Conservation (phyloP, 1,139 yeast species). For the Yamadazyma sp. region DNA sequence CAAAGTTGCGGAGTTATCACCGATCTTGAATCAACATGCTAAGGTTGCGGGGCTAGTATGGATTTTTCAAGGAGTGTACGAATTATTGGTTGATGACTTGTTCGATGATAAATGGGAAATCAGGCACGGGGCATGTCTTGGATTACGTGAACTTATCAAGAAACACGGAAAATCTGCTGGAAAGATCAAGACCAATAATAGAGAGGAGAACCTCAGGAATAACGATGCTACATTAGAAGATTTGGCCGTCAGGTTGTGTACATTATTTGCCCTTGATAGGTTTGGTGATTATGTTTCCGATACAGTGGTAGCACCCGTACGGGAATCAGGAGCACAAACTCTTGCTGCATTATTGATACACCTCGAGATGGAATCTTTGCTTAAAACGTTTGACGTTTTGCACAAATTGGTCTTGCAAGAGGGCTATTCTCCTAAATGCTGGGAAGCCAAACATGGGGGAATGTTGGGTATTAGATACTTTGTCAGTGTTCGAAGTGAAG, state of each 20-base stretch:
- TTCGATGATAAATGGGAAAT: conserved; percentile 91
- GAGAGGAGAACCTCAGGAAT: conserved; percentile 60
- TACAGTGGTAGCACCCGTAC: conserved; percentile 96
- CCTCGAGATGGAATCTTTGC: conserved; percentile 52
- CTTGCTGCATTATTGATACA: conserved; percentile 84
- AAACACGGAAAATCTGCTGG: conserved; percentile 90
- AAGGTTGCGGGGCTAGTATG: conserved; percentile 80
- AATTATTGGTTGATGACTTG: conserved; percentile 72
- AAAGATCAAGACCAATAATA: conserved; percentile 63
- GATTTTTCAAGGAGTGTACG: conserved; percentile 98
- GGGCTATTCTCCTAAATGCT: conserved; percentile 41
- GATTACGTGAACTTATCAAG: conserved; percentile 81
- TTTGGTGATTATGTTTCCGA: conserved; percentile 98
- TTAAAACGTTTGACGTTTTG: conserved; percentile 65
- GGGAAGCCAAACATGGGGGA: conserved; percentile 99
- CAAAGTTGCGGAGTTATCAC: conserved; percentile 65
- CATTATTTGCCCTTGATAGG: conserved; percentile 87
- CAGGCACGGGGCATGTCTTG: conserved; percentile 95
- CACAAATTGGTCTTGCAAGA: conserved; percentile 74
- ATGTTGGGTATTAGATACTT: conserved; percentile 90
- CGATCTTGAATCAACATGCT: conserved; percentile 72
- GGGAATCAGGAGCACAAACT: conserved; percentile 96
- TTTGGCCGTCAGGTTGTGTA: conserved; percentile 79
- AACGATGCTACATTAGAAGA: conserved; percentile 82
- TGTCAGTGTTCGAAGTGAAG: conserved; percentile 85